Percentiles rank a stretch among this genome's conserved stretches.
Evolutionary conservation across 805 yeast species (phyloP).

Genomic region (Vanderwaltozyma verrucispora): DNA sequence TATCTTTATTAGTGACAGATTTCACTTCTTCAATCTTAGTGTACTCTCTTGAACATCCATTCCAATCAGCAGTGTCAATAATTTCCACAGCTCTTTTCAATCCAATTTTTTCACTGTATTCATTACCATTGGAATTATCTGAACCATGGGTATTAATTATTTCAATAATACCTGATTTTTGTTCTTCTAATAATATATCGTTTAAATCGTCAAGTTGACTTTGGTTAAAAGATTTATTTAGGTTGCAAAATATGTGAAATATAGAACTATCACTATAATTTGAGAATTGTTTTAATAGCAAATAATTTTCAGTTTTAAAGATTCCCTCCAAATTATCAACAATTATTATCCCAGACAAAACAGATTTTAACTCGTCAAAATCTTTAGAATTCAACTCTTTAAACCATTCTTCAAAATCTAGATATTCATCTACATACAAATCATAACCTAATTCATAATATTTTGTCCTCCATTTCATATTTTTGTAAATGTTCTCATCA

Average conservation of each 20-base stretch:
- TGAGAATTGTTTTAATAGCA: not conserved
- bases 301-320: too few relatives aligned
- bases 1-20: too few relatives aligned
- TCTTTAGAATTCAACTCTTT: conserved; percentile 31
- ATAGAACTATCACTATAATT: not conserved
- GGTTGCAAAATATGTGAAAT: conserved; percentile 4
- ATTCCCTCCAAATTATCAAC: conserved; percentile 15
- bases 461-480: conserved; percentile 21
- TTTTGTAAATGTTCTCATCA: conserved; percentile 10
- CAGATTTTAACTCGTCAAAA: conserved; percentile 33
- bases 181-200: conserved; percentile 8
- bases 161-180: conserved; percentile 29
- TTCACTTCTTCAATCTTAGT: too few relatives aligned
- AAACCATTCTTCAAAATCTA: conserved; percentile 28
- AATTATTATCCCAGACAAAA: conserved; percentile 36
- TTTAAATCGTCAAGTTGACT: conserved; percentile 31
- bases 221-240: conserved; percentile 5
- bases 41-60: conserved; percentile 7
- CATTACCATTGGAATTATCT: conserved; percentile 21
- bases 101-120: conserved; percentile 36
- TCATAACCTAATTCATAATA: conserved; percentile 25
- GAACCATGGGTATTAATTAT: conserved; percentile 20
- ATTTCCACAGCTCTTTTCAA: conserved; percentile 35
- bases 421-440: conserved; percentile 24
- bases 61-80: conserved; percentile 42